Evolutionary conservation across 2,329 filamentous ascomycete genomes (phyloP), one percentile per base, ranked within the genome.

Genomic region (Hirsutella minnesotensis): DNA sequence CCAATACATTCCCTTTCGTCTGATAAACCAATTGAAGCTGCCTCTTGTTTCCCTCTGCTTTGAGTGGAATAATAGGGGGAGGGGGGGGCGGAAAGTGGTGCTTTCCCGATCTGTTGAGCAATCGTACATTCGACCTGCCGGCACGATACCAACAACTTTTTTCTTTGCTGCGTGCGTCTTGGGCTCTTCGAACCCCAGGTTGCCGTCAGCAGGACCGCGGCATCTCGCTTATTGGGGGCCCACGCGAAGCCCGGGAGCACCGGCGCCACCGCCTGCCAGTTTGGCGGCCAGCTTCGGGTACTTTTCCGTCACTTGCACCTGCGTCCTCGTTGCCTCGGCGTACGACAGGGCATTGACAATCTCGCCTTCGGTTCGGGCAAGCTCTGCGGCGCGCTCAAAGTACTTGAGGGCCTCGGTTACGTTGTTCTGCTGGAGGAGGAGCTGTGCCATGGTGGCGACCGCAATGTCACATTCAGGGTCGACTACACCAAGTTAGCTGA

Each of bases 391-490:
- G 47, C 87, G 83, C 72, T 96, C 89, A 60, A 98, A 98, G 72
- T 96, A 96, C 65, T 84, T 87, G 51, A 98, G 79, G 1, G 92
- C 92, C 49, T 95, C 86, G 30, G 83, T 85, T 45, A 98, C 90
- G 70, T 95, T 95, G 64, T 92, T 92, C 71, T 96, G 92, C 65
- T 98, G 92, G 30, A 98, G 77, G 41, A 98, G 81, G 35, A 98
- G 79, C 66, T 98, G 92, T 10, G 92, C 92, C 87, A 98, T 95
- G 43, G 92, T 98, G 42, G 92, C 92, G 35, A 98, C 92, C 35
- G 92, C 92, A 58, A 98, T 98, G 57, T 98, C 92, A 61, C 92
- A 98, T 63, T 98, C 92, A 21, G 92, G 92, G 57, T 98, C 92
- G 61, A 98, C 89, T 95, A 53, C 34, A 21, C 12, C 15, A 43